A percentile compares a stretch with the other conserved stretches of the same genome.
These are phyloP conservation scores for Chrysoporthe cubensis DNA, from an alignment of 2,329 filamentous ascomycete genomes.

Conservation along the genomic window DNA sequence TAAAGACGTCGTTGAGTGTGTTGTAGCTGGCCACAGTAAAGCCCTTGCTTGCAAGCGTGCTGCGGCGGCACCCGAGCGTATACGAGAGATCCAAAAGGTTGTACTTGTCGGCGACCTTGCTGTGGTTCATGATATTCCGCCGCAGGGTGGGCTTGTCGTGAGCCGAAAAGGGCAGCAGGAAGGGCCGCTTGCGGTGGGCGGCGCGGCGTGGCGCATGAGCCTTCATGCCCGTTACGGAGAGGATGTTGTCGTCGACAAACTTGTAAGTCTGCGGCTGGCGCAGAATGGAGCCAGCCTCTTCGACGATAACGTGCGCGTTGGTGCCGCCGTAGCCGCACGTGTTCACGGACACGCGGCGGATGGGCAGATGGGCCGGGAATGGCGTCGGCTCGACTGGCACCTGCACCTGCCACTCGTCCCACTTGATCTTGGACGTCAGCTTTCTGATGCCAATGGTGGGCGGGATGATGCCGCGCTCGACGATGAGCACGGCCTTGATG, in stretches of 20 bases:
- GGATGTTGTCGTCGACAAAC: not conserved
- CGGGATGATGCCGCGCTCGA: slow-evolving; percentile 29
- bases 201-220: no score
- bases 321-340: slow-evolving; percentile 43
- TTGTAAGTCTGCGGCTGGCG: slow-evolving; percentile 2
- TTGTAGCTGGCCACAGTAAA: no score
- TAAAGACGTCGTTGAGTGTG: not conserved
- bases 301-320: slow-evolving; percentile 24
- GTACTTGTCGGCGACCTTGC: not conserved
- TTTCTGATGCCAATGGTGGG: slow-evolving; percentile 22
- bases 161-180: slow-evolving; percentile 8
- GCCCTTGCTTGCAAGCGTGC: no score
- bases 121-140: not conserved
- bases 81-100: not conserved
- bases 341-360: slow-evolving; percentile 37
- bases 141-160: not conserved
- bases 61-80: not conserved
- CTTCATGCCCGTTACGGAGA: no score
- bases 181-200: not conserved
- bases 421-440: slow-evolving; percentile 15
- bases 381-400: slow-evolving; percentile 37
- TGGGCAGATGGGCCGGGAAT: not conserved
- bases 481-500: slow-evolving; percentile 30
- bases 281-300: not conserved
- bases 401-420: not conserved